phyloP scores from a whole-genome alignment of 768 basidiomycete species.

The Amanita rimosa region DNA sequence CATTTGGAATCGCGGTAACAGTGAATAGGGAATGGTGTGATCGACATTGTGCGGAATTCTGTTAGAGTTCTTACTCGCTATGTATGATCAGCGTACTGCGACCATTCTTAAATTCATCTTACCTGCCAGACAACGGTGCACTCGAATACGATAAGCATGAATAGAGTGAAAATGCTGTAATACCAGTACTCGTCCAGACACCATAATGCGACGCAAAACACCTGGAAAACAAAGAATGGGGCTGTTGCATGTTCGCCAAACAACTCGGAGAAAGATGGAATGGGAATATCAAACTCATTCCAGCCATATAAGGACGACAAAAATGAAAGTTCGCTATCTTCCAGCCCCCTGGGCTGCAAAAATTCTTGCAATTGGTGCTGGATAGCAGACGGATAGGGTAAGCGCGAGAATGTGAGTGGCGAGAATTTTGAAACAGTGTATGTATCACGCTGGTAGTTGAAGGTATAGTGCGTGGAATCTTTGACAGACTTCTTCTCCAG shows the following conservation, averaged over 20 bases:
- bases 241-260: constrained; percentile 96
- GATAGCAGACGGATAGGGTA: constrained; percentile 80
- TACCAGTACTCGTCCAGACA: constrained; percentile 99
- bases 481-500: constrained; percentile 49
- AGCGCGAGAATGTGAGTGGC: constrained; percentile 57
- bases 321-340: constrained; percentile 31
- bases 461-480: constrained; percentile 61
- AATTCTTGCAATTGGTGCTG: constrained; percentile 62
- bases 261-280: constrained; percentile 86
- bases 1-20: constrained; percentile 75
- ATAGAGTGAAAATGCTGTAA: constrained; percentile 92
- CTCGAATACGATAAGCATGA: constrained; percentile 98
- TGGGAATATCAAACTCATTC: constrained; percentile 96
- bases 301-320: constrained; percentile 68
- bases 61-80: constrained; percentile 88
- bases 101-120: constrained; percentile 14
- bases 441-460: constrained; percentile 92
- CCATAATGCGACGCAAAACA: constrained; percentile 97
- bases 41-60: constrained; percentile 96
- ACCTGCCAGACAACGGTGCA: constrained; percentile 99
- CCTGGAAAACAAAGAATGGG: constrained; percentile 98
- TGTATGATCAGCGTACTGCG: too few relatives aligned
- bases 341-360: constrained; percentile 45
- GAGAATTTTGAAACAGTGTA: constrained; percentile 57
- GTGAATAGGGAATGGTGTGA: constrained; percentile 81